Base-by-base conservation (phyloP, 2,329 filamentous ascomycete species). In the Fusarium musae region DNA sequence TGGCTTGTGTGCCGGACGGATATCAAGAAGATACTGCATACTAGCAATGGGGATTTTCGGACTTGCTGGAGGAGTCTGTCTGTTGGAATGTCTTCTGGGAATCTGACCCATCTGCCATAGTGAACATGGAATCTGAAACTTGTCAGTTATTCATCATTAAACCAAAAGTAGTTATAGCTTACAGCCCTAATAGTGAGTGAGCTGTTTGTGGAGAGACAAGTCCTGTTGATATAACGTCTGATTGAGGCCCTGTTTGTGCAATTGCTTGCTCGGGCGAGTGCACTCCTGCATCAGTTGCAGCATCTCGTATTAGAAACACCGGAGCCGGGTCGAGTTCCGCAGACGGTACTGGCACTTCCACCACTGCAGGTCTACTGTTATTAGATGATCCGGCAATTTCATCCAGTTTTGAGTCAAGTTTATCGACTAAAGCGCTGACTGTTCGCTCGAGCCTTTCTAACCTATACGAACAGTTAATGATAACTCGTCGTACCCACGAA, bases 71-170 rank as follows among this genome's bases (percentile, higher is more conserved):
- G 59, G 7, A 78, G 73, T 0, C n/a, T 37, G 1, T 74, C 66
- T 3, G 49, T 66, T 11, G 75, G 21, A 2, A 64, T 13, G 1
- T 74, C 40, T 28, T 78, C 73, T 7, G 75, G 42, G 12, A 80
- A 77, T 26, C 59, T 74, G 9, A 79, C 74, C 78, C 78, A 79
- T 59, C 78, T 71, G 6, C 77, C 72, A 32, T 79, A 79, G 5
- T 79, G 77, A 21, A 69, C 7, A 13, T 72, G 77, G 21, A 79
- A 79, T 17, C 78, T 79, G n/a, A 19, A 6, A 8, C 5, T 4
- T 12, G 42, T 77, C 2, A 73, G 53, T 32, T 12, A 40, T 11
- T 39, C 10, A 11, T 39, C 3, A 5, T 21, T 21, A 6, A 12
- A 39, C 11, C 3, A 21, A 6, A 1, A 6, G 7, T 2, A 8